Conservation (phyloP, 345 rosid species). For the Theobroma cacao region DNA sequence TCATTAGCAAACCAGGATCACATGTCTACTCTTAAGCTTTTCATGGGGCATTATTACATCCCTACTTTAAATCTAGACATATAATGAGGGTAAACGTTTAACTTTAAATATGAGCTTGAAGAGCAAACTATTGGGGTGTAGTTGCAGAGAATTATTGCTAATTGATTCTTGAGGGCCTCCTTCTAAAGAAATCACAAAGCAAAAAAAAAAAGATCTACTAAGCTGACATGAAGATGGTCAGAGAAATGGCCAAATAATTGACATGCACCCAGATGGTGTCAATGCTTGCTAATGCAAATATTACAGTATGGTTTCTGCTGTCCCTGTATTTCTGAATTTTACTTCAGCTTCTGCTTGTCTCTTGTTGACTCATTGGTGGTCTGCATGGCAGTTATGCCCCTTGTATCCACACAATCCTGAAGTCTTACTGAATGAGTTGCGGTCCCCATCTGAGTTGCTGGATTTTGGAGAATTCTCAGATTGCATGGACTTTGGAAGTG, state of each 20-base stretch:
- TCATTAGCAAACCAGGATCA: not conserved
- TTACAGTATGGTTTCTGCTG: not conserved
- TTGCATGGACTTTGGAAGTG: slow-evolving; percentile 78
- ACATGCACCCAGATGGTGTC: not conserved
- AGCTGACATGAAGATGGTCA: slow-evolving; percentile 1
- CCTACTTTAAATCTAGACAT: not conserved
- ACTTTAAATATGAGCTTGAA: not conserved
- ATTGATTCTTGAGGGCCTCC: not conserved
- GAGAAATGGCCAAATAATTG: not conserved
- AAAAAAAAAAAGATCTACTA: not conserved
- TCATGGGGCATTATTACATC: not conserved
- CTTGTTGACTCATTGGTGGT: slow-evolving; percentile 12
- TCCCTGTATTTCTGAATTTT: not conserved
- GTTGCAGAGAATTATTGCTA: not conserved
- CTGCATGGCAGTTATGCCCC: slow-evolving; percentile 77
- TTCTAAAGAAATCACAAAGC: not conserved
- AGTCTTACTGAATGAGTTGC: slow-evolving; percentile 85
- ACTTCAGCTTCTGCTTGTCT: not conserved
- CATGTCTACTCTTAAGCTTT: not conserved
- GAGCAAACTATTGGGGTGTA: not conserved
- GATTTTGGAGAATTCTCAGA: slow-evolving; percentile 99
- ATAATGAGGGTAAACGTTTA: not conserved
- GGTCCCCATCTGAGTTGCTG: slow-evolving; percentile 91
- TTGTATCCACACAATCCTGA: slow-evolving; percentile 97
- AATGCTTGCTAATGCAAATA: not conserved